phyloP scores from a whole-genome alignment of 805 yeast species.

The Lipomyces starkeyi region DNA sequence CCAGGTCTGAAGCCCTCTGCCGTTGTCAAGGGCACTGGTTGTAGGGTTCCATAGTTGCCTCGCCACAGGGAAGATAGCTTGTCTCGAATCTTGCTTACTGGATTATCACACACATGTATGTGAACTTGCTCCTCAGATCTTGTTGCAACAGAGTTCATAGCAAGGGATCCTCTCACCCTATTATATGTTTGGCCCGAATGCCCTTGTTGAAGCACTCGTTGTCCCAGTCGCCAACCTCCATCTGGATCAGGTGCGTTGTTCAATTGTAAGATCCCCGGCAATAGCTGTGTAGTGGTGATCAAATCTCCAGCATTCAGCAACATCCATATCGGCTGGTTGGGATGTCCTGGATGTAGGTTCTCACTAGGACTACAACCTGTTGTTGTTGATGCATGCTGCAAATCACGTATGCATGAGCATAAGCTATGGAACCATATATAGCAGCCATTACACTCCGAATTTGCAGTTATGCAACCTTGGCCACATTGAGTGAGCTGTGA shows the following conservation, averaged over 20 bases:
- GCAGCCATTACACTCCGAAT: neutral
- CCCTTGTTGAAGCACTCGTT: neutral
- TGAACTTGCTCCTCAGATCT: constrained; percentile 1
- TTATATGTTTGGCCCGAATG: too few relatives aligned
- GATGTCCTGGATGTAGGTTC: neutral
- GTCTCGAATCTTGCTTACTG: neutral
- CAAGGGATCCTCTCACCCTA: neutral
- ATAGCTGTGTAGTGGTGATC: neutral
- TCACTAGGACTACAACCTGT: neutral
- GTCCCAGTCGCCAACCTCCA: constrained; percentile 2
- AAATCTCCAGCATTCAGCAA: neutral
- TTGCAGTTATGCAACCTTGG: neutral
- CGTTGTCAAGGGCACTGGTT: neutral
- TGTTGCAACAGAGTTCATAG: neutral
- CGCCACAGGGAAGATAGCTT: neutral
- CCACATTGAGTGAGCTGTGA: neutral
- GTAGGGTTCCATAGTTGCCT: neutral
- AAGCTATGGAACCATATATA: neutral
- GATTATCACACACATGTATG: neutral
- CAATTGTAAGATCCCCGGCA: neutral
- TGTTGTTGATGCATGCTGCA: neutral
- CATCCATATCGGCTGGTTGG: neutral
- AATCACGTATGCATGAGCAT: neutral
- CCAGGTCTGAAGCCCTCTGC: constrained; percentile 4
- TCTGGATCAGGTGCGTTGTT: neutral